Base-by-base conservation (phyloP, 768 basidiomycete species). In the Pulveroboletus frians region DNA sequence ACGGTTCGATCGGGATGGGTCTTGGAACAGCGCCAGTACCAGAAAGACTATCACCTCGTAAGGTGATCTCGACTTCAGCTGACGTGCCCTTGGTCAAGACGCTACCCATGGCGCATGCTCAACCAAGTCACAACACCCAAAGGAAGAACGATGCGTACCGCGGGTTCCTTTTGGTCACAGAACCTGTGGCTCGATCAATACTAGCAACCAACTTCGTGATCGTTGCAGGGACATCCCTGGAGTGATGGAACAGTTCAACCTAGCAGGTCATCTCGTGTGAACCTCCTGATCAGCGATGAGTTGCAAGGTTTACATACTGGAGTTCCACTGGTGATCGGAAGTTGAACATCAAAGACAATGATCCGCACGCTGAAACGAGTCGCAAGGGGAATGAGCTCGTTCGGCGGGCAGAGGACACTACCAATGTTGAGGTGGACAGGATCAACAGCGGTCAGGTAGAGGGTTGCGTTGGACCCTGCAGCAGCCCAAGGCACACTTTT, bases 211-310 rank as follows among this genome's bases (percentile, higher is more conserved):
- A 74, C 57, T 85, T 91, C 5, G 83, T 80, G 45, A 96, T 79
- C 10, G 85, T 89, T 1, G 92, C 95, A 9, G 96, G 92, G 3
- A 95, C 81, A 63, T 98, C 92, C 37, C 81, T 78, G 1, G 92
- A 94, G 62, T 99, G 94, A 62, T 96, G 91, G 70, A 92, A 98
- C 10, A 99, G 71, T 65, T 99, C 96, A 39, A 98, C 77, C 91
- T 90, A 38, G 2, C 5, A 9, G 31, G 20, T 37, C 20, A 50
- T 31, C 21, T 18, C 18, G 23, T 11, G 39, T 49, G 37, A 55
- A 40, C 21, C 3, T 39, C 8, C n/a, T 11, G 21, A 23, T 1
- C 14, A 15, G 15, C 7, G 21, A 23, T 1, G 11, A 15, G 15
- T 5, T n/a, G 9, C 15, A 14, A 15, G 31, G 39, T 15, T 10